Percentiles rank a stretch among this genome's conserved stretches.
These are phyloP conservation scores for Boletus vermiculosoides DNA, from an alignment of 768 basidiomycete species.

Conservation along the genomic window DNA sequence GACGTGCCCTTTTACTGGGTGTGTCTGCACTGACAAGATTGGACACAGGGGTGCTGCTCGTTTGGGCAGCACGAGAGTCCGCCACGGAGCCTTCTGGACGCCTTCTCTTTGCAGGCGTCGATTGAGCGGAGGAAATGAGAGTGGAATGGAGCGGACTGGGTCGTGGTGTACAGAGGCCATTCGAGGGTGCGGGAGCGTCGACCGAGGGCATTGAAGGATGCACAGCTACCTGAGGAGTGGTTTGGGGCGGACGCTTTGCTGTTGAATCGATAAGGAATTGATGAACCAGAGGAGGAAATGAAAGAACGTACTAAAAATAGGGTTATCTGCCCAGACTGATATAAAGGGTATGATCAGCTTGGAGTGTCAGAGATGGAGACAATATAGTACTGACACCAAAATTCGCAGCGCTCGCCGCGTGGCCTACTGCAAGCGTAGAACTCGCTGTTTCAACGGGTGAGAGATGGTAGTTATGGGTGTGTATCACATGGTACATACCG, in stretches of 20 bases:
- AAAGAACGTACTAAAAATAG: slow-evolving; percentile 11
- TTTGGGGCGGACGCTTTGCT: background rate
- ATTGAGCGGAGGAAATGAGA: background rate
- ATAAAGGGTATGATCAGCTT: background rate
- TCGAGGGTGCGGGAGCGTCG: background rate
- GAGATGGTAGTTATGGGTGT: background rate
- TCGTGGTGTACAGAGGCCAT: background rate
- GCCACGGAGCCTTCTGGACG: background rate
- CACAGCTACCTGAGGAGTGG: background rate
- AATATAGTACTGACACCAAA: slow-evolving; percentile 36
- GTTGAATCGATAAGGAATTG: background rate
- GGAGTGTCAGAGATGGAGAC: background rate
- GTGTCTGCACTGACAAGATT: background rate
- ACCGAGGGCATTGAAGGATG: background rate
- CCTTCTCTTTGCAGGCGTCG: slow-evolving; percentile 8
- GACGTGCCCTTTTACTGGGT: background rate
- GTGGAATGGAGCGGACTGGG: background rate
- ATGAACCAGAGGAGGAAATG: background rate
- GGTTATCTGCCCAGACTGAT: slow-evolving; percentile 36
- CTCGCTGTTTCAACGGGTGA: slow-evolving; percentile 12
- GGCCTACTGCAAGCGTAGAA: slow-evolving; percentile 41
- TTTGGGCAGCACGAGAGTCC: background rate
- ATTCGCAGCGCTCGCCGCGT: slow-evolving; percentile 16
- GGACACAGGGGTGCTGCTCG: background rate
- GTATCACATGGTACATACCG: slow-evolving; percentile 33